Base-by-base conservation (phyloP, 495 filamentous ascomycete species). In the Talaromyces trachyspermus region DNA sequence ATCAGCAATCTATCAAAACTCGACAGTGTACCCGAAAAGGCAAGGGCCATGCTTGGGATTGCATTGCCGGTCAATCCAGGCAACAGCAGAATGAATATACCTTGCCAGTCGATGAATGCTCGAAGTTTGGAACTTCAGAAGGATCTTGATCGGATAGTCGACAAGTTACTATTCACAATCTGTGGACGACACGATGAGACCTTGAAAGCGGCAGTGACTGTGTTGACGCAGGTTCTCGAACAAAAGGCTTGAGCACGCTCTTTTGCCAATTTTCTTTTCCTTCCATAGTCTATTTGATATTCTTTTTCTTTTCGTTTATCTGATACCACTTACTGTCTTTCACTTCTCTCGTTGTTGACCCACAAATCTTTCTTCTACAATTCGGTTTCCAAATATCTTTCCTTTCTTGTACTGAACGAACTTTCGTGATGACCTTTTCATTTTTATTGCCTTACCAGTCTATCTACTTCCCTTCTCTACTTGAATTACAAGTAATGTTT, bases 201-300 rank as follows among this genome's bases (percentile, higher is more conserved):
- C 4, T 41, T 72, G 17, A 70, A 66, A 55, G 56, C 67, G 4
- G 63, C 69, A n/a, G 57, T 71, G 4, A 56, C 66, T 36, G 69
- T 70, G 15, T 52, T 72, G 1, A 60, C 59, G 6, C 64, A 70
- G 52, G 69, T 71, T 10, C 62, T 57, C 54, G 26, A 68, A 66
- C 17, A 51, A 30, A 40, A 49, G 18, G 37, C 29, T 38, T 49
- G 20, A 49, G 3, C n/a, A 35, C 6, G 27, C 33, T 35, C 27
- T 14, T 23, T 11, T 25, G 10, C 3, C 35, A 20, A 10, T 42
- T 14, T 29, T 24, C 22, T 44, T 25, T 15, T 11, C 18, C 37
- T 33, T 30, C 23, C 1, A n/a, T n/a, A n/a, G n/a, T 42, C 20
- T 23, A 17, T 46, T 15, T 33, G 11, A 43, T 43, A n/a, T 24